Evolutionary conservation across 202 grass and related monocot genomes (phyloP), one percentile per base, ranked within the genome.

Genomic region (Carex sylvatica): DNA sequence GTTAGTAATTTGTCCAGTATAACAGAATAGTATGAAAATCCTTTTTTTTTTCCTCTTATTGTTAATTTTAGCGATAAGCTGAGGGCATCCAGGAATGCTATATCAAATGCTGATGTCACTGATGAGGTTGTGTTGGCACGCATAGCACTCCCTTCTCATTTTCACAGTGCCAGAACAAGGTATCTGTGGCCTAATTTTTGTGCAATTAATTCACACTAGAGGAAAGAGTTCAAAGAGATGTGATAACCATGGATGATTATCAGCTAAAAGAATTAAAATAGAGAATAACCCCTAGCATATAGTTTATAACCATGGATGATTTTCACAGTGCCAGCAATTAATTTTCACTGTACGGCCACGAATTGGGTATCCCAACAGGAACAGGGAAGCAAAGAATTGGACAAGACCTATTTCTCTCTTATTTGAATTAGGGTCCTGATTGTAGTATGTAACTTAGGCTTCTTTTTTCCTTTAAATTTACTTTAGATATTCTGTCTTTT

Each of bases 51-150:
- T 0, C 42, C 9, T 35, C 49, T 56, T 33, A 6, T 76, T 76
- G 49, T 63, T 65, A 52, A 33, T 83, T 87, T 68, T 80, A 98
- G 95, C 20, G 94, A 98, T 91, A 95, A 98, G 56, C 87, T 98
- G 54, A 86, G 90, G 14, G 80, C 88, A 82, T 98, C 92, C 14
- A 98, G 92, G 85, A 98, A 93, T 13, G 89, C 87, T 46, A 84
- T 98, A 79, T 95, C 92, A 73, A 89, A 84, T 74, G 95, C 95
- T 83, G 95, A 98, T 74, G 87, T 95, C 23, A 79, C 84, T 12
- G 82, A 88, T 54, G 92, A 98, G 76, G 79, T 91, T 42, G 83
- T 89, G 64, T 98, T 53, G 95, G 92, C 53, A 85, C 91, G 61
- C 85, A 83, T 79, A 92, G 91, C 68, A 84, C 88, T 83, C 54